Base-by-base conservation (phyloP, 2,329 filamentous ascomycete genomes). In the Pseudocercospora crystallina region DNA sequence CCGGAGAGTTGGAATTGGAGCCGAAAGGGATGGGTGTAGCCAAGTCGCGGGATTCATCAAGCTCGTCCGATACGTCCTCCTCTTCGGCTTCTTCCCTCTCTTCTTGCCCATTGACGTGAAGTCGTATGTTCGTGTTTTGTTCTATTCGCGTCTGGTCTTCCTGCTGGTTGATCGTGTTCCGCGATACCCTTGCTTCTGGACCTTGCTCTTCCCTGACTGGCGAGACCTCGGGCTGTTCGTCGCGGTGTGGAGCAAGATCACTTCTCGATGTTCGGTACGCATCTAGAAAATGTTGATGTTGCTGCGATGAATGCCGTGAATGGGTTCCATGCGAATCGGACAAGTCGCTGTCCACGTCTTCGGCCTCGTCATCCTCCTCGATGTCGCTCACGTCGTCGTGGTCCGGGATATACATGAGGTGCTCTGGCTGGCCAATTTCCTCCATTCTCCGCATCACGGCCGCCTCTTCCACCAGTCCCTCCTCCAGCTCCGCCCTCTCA, bases 371-470 rank as follows among this genome's bases (percentile, higher is more conserved):
- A 14, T 60, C 56, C 9, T 60, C 60, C 5, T 60, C 60, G 12
- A 60, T 41, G 31, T 64, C 61, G 51, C 58, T 63, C 26, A 62
- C 56, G 13, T 62, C 20, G 20, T 26, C 55, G 38, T 53, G 49
- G 13, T 59, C 51, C 13, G 47, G 48, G 40, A 40, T 31, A 33
- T 51, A 55, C 20, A 26, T 26, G 20, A 26, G 20, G 4, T 26
- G 20, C 20, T 26, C 20, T 26, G 20, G 30, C 57, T 50, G 14
- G 59, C 61, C 41, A 54, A 57, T 53, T 36, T 64, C 61, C 42
- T 60, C 53, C 20, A 54, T 51, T 33, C 45, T 51, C 48, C 52
- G 36, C 47, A 61, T 34, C 38, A 64, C 59, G 36, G 59, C 58
- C 9, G 43, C 55, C 38, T 58, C 49, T 5, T 56, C 50, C 11